Evolutionary conservation across 1,284 basidiomycete genomes (phyloP).

Genomic region (Ganoderma lucidum): DNA sequence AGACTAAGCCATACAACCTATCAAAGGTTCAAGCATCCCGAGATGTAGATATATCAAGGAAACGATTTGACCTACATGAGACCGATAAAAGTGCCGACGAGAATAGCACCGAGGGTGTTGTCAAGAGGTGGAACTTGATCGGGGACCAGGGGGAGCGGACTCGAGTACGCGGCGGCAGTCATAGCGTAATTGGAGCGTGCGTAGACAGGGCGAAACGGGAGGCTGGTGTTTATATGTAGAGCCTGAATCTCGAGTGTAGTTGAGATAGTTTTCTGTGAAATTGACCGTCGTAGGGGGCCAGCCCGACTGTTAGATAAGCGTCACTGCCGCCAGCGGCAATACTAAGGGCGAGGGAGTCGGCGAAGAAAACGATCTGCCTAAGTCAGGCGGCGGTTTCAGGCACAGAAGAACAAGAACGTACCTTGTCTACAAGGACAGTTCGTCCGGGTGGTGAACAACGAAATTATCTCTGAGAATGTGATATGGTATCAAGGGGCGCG

Average conservation of each 20-base stretch:
- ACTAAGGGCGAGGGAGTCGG: no score
- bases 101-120: slow-evolving; percentile 19
- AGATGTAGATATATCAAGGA: background rate
- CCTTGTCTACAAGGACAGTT: no score
- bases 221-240: background rate
- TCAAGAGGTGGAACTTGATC: slow-evolving; percentile 4
- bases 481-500: no score
- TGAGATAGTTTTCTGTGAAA: background rate
- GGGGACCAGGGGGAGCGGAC: background rate
- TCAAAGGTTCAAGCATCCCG: background rate
- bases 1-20: slow-evolving; percentile 19
- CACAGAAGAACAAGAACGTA: no score
- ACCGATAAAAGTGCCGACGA: slow-evolving; percentile 22
- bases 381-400: no score
- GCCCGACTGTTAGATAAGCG: no score
- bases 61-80: slow-evolving; percentile 11
- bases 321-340: no score
- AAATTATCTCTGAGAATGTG: no score
- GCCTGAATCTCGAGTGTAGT: background rate
- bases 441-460: no score
- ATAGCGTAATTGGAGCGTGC: background rate
- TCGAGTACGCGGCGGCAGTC: background rate
- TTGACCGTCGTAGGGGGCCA: no score
- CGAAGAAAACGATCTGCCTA: no score
- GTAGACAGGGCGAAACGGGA: background rate